phyloP scores from a whole-genome alignment of 331 rosid species.

The Arachis monticola region DNA sequence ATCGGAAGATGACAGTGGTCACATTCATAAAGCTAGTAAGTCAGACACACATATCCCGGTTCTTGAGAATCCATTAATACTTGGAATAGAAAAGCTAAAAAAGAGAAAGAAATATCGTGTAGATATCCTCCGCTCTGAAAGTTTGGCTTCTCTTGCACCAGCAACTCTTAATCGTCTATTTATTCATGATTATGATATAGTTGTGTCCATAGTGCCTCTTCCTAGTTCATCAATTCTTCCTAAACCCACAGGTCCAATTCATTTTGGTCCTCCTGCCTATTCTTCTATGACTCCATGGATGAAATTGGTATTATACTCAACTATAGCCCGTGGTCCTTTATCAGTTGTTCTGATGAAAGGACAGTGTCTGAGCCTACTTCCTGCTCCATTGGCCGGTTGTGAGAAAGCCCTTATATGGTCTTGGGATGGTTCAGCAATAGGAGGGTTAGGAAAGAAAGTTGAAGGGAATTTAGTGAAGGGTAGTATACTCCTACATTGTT shows the following conservation, averaged over 20 bases:
- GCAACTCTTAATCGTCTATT: conserved; percentile 83
- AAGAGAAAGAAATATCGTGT: conserved; percentile 76
- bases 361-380: conserved; percentile 87
- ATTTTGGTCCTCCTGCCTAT: conserved; percentile 96
- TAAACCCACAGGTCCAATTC: conserved; percentile 75
- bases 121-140: conserved; percentile 94
- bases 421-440: conserved; percentile 86
- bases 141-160: conserved; percentile 93
- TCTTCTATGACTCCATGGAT: conserved; percentile 98
- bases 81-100: conserved; percentile 60
- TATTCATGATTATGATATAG: conserved; percentile 91
- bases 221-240: conserved; percentile 91
- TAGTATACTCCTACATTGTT: conserved; percentile 79
- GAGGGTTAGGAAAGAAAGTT: conserved; percentile 86
- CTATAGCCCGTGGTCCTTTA: conserved; percentile 78
- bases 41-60: conserved; percentile 41
- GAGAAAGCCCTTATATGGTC: conserved; percentile 97
- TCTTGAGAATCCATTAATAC: conserved; percentile 51
- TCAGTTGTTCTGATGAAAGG: conserved; percentile 96
- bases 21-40: conserved; percentile 43
- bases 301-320: conserved; percentile 86
- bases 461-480: conserved; percentile 90
- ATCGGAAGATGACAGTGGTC: conserved; percentile 46
- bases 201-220: conserved; percentile 92
- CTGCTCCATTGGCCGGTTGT: conserved; percentile 93